phyloP scores from a whole-genome alignment of 768 basidiomycete genomes.

The Grammothele lineata region DNA sequence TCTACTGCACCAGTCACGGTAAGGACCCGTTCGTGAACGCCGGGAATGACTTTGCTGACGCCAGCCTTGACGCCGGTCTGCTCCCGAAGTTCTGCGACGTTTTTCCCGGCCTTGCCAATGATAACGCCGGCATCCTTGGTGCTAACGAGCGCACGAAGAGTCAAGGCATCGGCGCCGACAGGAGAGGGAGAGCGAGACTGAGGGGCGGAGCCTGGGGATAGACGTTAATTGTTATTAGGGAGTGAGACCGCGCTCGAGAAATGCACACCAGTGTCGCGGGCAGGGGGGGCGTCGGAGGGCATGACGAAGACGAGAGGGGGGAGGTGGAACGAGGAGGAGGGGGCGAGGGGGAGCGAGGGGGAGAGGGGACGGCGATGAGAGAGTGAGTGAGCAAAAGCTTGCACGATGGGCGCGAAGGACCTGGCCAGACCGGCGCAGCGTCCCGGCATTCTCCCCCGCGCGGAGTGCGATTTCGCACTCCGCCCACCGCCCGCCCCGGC shows the following conservation, averaged over 20 bases:
- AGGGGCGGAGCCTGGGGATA: constrained; percentile 48
- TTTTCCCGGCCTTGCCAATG: constrained; percentile 95
- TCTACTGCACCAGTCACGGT: constrained; percentile 91
- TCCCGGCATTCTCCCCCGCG: constrained; percentile 9
- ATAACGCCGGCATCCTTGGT: constrained; percentile 98
- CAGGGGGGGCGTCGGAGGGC: constrained; percentile 59
- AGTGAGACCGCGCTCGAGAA: neutral
- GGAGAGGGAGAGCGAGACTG: constrained; percentile 77
- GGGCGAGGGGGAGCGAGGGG: constrained; percentile 23
- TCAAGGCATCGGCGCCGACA: constrained; percentile 68
- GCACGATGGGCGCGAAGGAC: constrained; percentile 7
- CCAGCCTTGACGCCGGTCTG: constrained; percentile 97
- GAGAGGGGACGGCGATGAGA: constrained; percentile 16
- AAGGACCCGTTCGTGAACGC: constrained; percentile 96
- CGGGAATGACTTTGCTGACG: constrained; percentile 96
- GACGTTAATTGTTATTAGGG: constrained; percentile 4
- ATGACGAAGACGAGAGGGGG: constrained; percentile 40
- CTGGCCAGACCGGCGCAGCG: constrained; percentile 13
- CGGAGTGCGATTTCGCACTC: constrained; percentile 4
- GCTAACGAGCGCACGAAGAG: constrained; percentile 91
- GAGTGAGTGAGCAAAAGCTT: constrained; percentile 18
- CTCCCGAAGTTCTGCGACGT: constrained; percentile 94
- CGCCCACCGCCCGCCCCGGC: neutral
- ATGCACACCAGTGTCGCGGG: constrained; percentile 48
- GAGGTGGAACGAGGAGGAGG: constrained; percentile 18